Percentiles rank a stretch among this genome's conserved stretches.
Conservation (phyloP, 495 filamentous ascomycete genomes). For the Xylaria venustula region DNA sequence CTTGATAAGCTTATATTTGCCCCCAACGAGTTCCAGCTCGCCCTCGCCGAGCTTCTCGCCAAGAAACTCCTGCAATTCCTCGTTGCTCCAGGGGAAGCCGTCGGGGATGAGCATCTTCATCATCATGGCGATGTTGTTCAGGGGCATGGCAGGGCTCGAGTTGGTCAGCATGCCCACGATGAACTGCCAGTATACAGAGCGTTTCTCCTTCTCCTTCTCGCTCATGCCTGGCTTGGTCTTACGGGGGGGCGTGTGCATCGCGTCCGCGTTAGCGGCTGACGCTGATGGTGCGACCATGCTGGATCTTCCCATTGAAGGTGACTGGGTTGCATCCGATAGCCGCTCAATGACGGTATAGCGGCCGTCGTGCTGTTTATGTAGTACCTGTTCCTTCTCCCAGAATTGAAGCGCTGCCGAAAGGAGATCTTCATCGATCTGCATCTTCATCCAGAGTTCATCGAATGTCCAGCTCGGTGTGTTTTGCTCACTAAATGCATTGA, state of each 20-base stretch:
- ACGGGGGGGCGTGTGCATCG: slow-evolving; percentile 28
- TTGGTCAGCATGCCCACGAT: slow-evolving; percentile 95
- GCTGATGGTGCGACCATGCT: slow-evolving; percentile 49
- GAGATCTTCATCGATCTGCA: slow-evolving; percentile 75
- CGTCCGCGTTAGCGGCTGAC: slow-evolving; percentile 47
- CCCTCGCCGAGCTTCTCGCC: slow-evolving; percentile 68
- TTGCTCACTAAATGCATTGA: slow-evolving; percentile 73
- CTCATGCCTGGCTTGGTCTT: slow-evolving; percentile 29
- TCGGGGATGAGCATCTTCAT: slow-evolving; percentile 84
- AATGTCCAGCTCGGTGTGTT: slow-evolving; percentile 53
- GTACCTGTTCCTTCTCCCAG: slow-evolving; percentile 79
- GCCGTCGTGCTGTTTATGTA: slow-evolving; percentile 55
- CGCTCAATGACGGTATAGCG: slow-evolving; percentile 44
- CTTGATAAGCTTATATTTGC: slow-evolving; percentile 64
- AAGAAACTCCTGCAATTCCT: slow-evolving; percentile 76
- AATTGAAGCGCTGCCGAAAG: slow-evolving; percentile 77
- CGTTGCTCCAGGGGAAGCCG: slow-evolving; percentile 75
- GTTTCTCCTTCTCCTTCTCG: slow-evolving; percentile 67
- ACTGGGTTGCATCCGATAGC: slow-evolving; percentile 28
- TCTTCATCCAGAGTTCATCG: slow-evolving; percentile 57
- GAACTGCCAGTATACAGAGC: slow-evolving; percentile 82
- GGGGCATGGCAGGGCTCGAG: slow-evolving; percentile 68
- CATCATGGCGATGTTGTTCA: slow-evolving; percentile 86
- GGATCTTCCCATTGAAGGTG: slow-evolving; percentile 3
- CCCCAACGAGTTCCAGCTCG: slow-evolving; percentile 69